Conservation (phyloP, 306 rosid genomes). For the Calophaca sinica region DNA sequence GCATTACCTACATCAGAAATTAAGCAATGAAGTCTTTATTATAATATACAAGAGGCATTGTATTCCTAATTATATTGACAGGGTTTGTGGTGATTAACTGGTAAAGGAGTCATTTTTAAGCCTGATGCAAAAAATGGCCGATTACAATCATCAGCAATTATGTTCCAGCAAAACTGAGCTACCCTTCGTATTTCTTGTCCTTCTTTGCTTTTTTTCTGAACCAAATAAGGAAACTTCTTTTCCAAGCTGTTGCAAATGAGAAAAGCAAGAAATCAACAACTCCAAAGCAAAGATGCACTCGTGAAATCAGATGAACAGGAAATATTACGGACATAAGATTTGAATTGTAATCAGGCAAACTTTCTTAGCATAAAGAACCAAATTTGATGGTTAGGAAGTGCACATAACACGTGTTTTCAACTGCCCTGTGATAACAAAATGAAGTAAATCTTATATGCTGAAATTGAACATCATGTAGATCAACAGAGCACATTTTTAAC, state of each 20-base stretch:
- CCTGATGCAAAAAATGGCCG: constrained; percentile 80
- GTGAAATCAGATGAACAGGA: constrained; percentile 25
- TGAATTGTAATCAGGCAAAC: too few species aligned
- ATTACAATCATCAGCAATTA: constrained; percentile 61
- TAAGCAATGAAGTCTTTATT: constrained; percentile 28
- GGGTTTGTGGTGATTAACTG: constrained; percentile 60
- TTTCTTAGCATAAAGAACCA: too few species aligned
- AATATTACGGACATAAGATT: neutral
- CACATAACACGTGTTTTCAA: too few species aligned
- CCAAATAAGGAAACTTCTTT: constrained; percentile 76
- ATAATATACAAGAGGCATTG: constrained; percentile 11
- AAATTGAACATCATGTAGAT: too few species aligned
- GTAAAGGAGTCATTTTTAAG: constrained; percentile 76
- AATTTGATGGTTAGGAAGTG: too few species aligned
- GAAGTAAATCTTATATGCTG: too few species aligned
- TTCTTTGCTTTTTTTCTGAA: constrained; percentile 65
- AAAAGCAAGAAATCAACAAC: constrained; percentile 34
- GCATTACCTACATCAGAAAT: constrained; percentile 72
- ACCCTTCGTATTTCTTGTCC: constrained; percentile 92
- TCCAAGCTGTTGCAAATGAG: constrained; percentile 61
- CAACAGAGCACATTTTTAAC: too few species aligned
- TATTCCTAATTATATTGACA: constrained; percentile 18
- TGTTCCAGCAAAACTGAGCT: constrained; percentile 82
- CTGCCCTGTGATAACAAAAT: too few species aligned
- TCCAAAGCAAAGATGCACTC: constrained; percentile 2